A percentile compares a stretch with the other conserved stretches of the same genome.
Evolutionary conservation across 352 stramenopile species (phyloP).

Genomic region (Phytophthora multivora): DNA sequence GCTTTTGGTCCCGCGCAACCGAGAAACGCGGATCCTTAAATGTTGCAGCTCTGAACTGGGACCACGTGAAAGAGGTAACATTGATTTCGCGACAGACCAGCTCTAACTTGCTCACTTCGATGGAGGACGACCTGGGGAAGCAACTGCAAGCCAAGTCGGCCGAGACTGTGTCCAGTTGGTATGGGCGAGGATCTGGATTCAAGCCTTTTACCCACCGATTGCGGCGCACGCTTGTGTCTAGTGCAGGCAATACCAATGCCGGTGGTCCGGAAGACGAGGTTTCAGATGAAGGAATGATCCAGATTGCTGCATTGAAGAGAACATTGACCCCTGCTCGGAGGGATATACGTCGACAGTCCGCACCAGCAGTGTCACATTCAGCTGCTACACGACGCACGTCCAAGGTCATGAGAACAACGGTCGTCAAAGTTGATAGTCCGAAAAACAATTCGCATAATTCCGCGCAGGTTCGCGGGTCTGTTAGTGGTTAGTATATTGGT

Average conservation of each 20-base stretch:
- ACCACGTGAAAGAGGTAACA: slow-evolving; percentile 36
- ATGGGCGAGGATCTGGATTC: slow-evolving; percentile 15
- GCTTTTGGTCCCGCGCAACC: slow-evolving; percentile 59
- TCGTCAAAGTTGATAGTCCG: slow-evolving; percentile 22
- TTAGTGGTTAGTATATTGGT: too few species aligned
- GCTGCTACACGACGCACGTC: not conserved
- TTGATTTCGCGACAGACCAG: slow-evolving; percentile 33
- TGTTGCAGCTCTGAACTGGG: slow-evolving; percentile 43
- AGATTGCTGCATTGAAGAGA: slow-evolving; percentile 4
- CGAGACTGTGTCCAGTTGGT: slow-evolving; percentile 9
- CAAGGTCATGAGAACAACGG: slow-evolving; percentile 8
- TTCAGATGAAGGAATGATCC: slow-evolving; percentile 1
- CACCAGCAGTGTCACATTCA: slow-evolving; percentile 2
- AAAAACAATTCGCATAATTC: not conserved
- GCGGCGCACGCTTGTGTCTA: slow-evolving; percentile 10
- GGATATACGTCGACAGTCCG: slow-evolving; percentile 15
- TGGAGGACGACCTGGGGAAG: slow-evolving; percentile 36
- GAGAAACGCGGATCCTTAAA: slow-evolving; percentile 45
- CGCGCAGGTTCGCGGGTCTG: too few species aligned
- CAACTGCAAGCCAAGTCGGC: slow-evolving; percentile 23
- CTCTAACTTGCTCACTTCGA: slow-evolving; percentile 31
- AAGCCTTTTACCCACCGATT: slow-evolving; percentile 7
- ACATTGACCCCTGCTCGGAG: slow-evolving; percentile 10
- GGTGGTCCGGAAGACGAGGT: not conserved
- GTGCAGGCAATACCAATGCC: not conserved